phyloP scores from a whole-genome alignment of 352 stramenopile genomes.

The Elongisporangium senticosum region DNA sequence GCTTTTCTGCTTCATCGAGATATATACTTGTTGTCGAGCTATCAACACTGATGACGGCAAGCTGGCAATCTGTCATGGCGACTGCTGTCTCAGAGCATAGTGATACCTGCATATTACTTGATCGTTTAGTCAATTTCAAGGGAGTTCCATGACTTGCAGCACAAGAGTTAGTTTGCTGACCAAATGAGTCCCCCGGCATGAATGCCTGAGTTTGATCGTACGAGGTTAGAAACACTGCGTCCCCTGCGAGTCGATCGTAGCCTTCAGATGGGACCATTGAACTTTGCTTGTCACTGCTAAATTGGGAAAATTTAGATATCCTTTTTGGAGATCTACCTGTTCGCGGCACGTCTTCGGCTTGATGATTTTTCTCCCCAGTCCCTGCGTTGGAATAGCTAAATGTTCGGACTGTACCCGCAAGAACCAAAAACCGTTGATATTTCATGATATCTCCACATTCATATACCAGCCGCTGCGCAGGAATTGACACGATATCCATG shows the following conservation, averaged over 20 bases:
- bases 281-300: neutral
- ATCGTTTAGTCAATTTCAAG: neutral
- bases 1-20: constrained; percentile 12
- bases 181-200: neutral
- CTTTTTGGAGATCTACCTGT: neutral
- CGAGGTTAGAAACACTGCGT: neutral
- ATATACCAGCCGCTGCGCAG: constrained; percentile 17
- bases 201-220: neutral
- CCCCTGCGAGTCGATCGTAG: neutral
- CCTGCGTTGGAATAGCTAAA: constrained; percentile 8
- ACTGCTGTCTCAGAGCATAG: constrained; percentile 20
- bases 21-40: neutral
- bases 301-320: neutral
- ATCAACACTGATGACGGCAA: constrained; percentile 19
- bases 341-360: neutral
- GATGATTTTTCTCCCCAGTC: neutral
- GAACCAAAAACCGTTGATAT: constrained; percentile 12
- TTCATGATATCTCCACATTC: constrained; percentile 17
- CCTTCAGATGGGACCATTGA: neutral
- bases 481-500: constrained; percentile 15
- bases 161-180: neutral
- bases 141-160: neutral
- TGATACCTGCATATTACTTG: neutral
- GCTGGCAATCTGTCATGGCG: constrained; percentile 30
- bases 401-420: constrained; percentile 14